Conservation (phyloP, 805 yeast genomes). For the Geotrichum ghanense region DNA sequence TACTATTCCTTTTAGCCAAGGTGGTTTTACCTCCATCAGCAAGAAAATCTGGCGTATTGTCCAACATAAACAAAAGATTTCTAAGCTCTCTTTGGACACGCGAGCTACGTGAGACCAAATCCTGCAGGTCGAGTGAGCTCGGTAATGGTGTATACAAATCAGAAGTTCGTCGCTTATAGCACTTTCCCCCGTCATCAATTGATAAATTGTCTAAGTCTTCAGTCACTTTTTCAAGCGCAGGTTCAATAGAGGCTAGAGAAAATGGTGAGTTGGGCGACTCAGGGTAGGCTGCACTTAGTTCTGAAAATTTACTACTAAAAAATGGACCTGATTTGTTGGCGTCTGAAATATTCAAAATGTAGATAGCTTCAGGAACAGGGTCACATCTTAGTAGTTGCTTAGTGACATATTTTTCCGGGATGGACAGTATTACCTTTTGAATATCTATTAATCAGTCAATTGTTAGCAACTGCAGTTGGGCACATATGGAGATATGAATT, state of each 20-base stretch:
- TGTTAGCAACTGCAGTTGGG: neutral
- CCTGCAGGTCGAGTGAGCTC: neutral
- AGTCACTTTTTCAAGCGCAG: neutral
- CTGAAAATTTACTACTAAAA: neutral
- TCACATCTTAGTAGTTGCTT: neutral
- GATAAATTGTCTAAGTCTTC: neutral
- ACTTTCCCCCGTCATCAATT: neutral
- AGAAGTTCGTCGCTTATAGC: neutral
- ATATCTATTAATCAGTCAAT: neutral
- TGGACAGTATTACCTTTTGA: neutral
- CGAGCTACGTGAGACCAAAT: neutral
- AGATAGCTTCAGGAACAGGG: slow-evolving; percentile 1
- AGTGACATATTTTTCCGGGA: neutral
- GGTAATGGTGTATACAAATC: neutral
- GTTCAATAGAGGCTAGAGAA: neutral
- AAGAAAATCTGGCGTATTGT: neutral
- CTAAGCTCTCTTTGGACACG: neutral
- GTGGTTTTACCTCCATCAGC: neutral
- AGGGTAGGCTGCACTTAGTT: neutral
- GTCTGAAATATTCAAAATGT: neutral
- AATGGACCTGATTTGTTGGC: neutral
- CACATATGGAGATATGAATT: too few relatives aligned
- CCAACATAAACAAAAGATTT: neutral
- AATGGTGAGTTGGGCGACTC: neutral
- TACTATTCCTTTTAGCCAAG: neutral